Evolutionary conservation across 164 flowering plant genomes (phyloP), one percentile per base, ranked within the genome.

Genomic region (Kalanchoe fedtschenkoi): DNA sequence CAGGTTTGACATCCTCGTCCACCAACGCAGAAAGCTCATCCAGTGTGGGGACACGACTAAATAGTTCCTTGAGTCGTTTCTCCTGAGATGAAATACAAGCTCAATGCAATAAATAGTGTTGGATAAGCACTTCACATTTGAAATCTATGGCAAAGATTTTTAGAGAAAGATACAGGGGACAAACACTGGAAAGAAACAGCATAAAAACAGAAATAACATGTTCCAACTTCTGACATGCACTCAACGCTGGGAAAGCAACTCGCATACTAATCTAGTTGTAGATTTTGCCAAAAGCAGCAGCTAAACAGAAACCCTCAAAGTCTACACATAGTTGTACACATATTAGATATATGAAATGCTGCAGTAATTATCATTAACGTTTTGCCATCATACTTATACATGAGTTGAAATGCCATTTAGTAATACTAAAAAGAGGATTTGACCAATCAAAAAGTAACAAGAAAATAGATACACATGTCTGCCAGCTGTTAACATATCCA

Each of bases 21-120:
- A 79, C 93, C 79, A 89, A 67, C 26, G 83, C 79, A 74, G 58
- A 76, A 66, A 93, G 87, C 71, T 93, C 95, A 55, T 93, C 97
- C 33, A 78, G 66, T 55, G 92, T 76, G 62, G 99, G 99, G 71
- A 93, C 74, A 62, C 54, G 60, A 63, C 75, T 74, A 83, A 82
- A 90, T 68, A 66, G 74, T 60, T 85, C 88, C 82, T 81, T 85
- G 21, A 93, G 87, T 70, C 75, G 83, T 74, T 77, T 85, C 46
- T 86, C 98, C 98, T 92, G 88, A 55, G 47, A 11, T 14, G 26
- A n/a, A 55, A 39, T 15, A n/a, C 35, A 29, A 0, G 41, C 34
- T 32, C 29, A 32, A 34, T 17, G 38, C 24, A 3, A 24, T 19
- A 11, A 34, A n/a, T 37, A 58, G 28, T 8, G 24, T 0, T 34